Evolutionary conservation across 2,329 filamentous ascomycete genomes (phyloP), one percentile per base, ranked within the genome.

Genomic region (Chaetomiaceae sp.): DNA sequence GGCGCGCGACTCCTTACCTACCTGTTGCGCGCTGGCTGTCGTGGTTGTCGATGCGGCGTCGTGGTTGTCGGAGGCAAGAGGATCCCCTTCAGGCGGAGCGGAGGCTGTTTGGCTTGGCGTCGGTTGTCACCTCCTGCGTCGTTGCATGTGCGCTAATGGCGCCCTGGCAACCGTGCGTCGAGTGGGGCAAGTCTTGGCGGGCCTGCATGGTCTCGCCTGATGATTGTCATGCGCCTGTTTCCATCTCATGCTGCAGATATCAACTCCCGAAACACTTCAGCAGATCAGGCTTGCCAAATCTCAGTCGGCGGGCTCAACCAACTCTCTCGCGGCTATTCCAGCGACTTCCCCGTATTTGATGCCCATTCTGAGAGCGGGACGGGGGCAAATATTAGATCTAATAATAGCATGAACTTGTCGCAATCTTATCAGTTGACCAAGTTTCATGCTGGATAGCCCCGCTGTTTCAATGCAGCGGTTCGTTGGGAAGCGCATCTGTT

Each of bases 71-170:
- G 34, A 55, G 56, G 46, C 51, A 53, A 49, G 49, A 56, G 48
- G 45, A 46, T 51, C 55, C 38, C 39, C 47, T 52, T 50, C 47
- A 38, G 53, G 54, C 50, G 53, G 57, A 59, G 54, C 50, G 53
- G 57, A 59, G 58, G 55, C 51, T 63, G 61, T 63, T 62, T 58
- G 57, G 53, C 61, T 63, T 63, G 61, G 61, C 61, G 48, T 45
- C 52, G 40, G 50, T 55, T 49, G 50, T 56, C 46, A 40, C 52
- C 59, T 54, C 58, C 56, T 47, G 48, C 47, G 37, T 17, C n/a
- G 52, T 57, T 51, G 57, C 56, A 61, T 61, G 58, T 61, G 58
- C 61, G 54, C 61, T 57, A 61, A 55, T 56, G 60, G 56, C 58
- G 51, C 55, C 62, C 53, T 55, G 57, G 62, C 62, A 64, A 64